phyloP scores from a whole-genome alignment of 192 early-diverging fungal genomes.

The Pecoramyces ruminantium region DNA sequence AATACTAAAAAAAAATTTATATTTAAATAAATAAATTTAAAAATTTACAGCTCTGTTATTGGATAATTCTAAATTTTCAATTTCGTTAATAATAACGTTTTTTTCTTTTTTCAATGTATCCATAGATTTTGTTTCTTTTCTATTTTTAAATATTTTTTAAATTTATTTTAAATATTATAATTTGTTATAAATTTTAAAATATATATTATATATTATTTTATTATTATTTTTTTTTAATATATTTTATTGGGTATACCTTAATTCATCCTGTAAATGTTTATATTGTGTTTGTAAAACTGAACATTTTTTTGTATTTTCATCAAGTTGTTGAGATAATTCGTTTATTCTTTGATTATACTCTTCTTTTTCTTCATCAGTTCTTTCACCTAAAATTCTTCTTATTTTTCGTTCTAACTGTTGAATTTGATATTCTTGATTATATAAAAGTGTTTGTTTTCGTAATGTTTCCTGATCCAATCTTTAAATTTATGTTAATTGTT shows the following conservation, averaged over 20 bases:
- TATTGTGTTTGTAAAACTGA: slow-evolving; percentile 26
- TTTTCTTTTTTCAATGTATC: slow-evolving; percentile 27
- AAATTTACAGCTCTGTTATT: slow-evolving; percentile 28
- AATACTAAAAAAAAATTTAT: no score
- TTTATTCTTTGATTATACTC: slow-evolving; percentile 23
- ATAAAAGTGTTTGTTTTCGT: slow-evolving; percentile 34
- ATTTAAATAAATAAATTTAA: no score
- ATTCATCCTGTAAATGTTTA: slow-evolving; percentile 38
- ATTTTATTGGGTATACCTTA: no score
- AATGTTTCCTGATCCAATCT: slow-evolving; percentile 37
- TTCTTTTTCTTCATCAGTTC: slow-evolving; percentile 46
- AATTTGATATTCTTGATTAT: slow-evolving; percentile 38
- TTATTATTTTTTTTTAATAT: no score
- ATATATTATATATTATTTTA: no score
- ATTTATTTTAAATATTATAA: no score
- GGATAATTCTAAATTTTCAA: slow-evolving; percentile 38
- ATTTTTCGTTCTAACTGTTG: slow-evolving; percentile 45
- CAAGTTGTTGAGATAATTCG: slow-evolving; percentile 20
- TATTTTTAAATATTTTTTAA: no score
- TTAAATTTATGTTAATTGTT: no score
- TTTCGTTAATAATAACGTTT: slow-evolving; percentile 14
- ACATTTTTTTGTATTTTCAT: slow-evolving; percentile 17
- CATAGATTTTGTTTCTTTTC: slow-evolving; percentile 18
- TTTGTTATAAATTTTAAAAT: no score
- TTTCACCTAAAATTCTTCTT: slow-evolving; percentile 31